Percentiles rank a stretch among this genome's conserved stretches.
Evolutionary conservation across 331 rosid genomes (phyloP).

Genomic region (Stylosanthes scabra): DNA sequence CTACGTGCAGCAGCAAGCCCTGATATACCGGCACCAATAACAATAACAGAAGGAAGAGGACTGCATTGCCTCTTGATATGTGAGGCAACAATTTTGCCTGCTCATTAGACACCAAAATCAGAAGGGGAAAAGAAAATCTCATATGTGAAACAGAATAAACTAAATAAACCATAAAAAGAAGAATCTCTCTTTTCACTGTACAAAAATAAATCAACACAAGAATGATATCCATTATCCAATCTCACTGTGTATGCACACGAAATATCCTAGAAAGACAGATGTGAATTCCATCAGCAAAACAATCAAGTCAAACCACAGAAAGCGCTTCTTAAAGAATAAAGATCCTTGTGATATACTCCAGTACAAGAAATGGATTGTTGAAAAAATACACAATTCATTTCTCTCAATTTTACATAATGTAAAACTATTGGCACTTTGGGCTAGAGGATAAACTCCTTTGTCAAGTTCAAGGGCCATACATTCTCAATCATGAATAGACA

Average conservation of each 20-base stretch:
- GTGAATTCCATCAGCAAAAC: neutral
- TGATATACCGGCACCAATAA: slow-evolving; percentile 62
- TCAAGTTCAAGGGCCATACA: neutral
- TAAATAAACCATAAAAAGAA: slow-evolving; percentile 24
- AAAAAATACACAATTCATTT: neutral
- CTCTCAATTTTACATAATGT: neutral
- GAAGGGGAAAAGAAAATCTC: slow-evolving; percentile 7
- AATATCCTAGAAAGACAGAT: slow-evolving; percentile 4
- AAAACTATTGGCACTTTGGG: neutral
- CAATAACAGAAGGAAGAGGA: slow-evolving; percentile 54
- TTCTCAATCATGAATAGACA: neutral
- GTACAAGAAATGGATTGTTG: neutral
- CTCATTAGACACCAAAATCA: slow-evolving; percentile 42
- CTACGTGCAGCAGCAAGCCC: slow-evolving; percentile 37
- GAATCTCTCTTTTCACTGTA: neutral
- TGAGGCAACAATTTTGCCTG: slow-evolving; percentile 49
- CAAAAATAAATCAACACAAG: neutral
- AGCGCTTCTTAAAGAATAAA: neutral
- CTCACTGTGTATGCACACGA: neutral
- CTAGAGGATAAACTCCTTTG: slow-evolving; percentile 1
- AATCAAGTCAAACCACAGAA: neutral
- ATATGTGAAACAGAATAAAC: slow-evolving; percentile 10
- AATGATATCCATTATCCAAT: neutral
- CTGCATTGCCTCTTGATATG: slow-evolving; percentile 42
- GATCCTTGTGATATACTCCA: slow-evolving; percentile 3